These are phyloP conservation scores for Parachlorella kessleri DNA, from an alignment of 139 green algal species.

Conservation along the genomic window DNA sequence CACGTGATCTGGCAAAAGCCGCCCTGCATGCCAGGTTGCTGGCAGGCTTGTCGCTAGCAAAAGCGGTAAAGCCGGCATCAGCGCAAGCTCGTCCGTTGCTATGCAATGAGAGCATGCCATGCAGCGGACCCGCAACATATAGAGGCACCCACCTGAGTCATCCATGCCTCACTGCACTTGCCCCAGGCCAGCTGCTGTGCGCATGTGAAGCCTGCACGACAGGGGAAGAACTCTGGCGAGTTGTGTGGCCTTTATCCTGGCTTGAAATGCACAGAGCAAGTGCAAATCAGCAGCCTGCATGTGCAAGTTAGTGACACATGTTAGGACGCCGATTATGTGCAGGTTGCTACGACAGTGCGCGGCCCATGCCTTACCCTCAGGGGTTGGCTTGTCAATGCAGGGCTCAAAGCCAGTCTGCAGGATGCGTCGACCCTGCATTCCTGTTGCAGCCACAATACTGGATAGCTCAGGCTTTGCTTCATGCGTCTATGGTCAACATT, in stretches of 20 bases:
- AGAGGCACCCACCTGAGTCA: constrained; percentile 11
- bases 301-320: neutral
- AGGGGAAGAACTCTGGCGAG: neutral
- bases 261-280: neutral
- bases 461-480: neutral
- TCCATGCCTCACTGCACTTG: constrained; percentile 8
- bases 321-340: neutral
- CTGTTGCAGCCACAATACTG: neutral
- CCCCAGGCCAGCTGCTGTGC: neutral
- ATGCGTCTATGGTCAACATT: neutral
- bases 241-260: neutral
- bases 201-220: constrained; percentile 2
- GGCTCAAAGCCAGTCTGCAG: neutral
- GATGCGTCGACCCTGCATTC: neutral
- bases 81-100: no score
- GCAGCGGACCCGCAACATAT: no score
- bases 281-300: neutral
- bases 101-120: no score
- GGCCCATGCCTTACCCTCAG: neutral
- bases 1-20: neutral
- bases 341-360: neutral
- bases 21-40: no score
- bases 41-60: no score
- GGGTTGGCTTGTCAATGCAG: neutral
- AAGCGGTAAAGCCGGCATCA: no score